A percentile compares a stretch with the other conserved stretches of the same genome.
Conservation (phyloP, 1,139 yeast genomes). For the Lizanozyma gosingica region DNA sequence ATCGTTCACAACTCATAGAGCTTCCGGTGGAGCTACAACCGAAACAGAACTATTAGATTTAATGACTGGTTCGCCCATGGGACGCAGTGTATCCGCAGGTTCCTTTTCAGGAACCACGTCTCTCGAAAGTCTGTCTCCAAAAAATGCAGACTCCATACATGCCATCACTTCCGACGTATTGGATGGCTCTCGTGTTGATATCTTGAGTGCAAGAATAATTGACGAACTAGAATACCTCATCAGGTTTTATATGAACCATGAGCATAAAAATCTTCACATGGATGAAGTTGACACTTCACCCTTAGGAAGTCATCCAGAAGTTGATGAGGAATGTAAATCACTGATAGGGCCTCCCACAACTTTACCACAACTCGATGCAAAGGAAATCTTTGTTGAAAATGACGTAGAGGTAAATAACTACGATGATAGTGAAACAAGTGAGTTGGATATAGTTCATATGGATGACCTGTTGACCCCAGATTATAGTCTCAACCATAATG, state of each 20-base stretch:
- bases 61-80: not conserved
- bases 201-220: constrained; percentile 69
- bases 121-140: not conserved
- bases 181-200: constrained; percentile 46
- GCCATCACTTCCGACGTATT: constrained; percentile 1
- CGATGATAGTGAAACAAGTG: constrained; percentile 1
- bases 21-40: constrained; percentile 2
- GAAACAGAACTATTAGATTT: not conserved
- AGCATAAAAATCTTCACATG: constrained; percentile 9
- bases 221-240: constrained; percentile 55
- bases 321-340: constrained; percentile 3
- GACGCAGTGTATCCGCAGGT: not conserved
- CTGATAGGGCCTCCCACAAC: constrained; percentile 6
- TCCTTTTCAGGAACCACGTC: not conserved
- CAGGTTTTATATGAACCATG: constrained; percentile 18
- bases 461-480: constrained; percentile 13
- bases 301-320: not conserved
- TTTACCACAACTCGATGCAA: constrained; percentile 8
- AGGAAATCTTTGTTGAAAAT: constrained; percentile 11
- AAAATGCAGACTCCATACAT: not conserved
- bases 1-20: constrained; percentile 13
- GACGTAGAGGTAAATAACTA: constrained; percentile 3
- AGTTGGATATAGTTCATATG: not conserved
- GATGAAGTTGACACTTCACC: constrained; percentile 4
- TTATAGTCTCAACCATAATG: constrained; percentile 23